Evolutionary conservation across 2,329 filamentous ascomycete species (phyloP).

Genomic region (Aspergillus arachidicola): DNA sequence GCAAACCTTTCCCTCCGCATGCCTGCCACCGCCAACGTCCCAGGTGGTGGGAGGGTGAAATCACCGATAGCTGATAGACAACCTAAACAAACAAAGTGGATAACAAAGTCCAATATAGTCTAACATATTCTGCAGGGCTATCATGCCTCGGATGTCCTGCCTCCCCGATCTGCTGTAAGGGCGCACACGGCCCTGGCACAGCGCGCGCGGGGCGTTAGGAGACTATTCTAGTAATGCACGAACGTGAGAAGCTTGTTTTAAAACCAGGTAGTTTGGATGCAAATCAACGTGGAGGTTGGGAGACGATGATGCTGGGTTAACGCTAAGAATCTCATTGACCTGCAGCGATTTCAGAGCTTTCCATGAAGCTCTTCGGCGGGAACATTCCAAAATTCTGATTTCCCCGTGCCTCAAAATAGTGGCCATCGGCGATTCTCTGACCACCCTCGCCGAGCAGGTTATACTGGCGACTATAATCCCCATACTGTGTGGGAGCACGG

Average conservation of each 20-base stretch:
- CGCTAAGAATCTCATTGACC: background rate
- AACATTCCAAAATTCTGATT: background rate
- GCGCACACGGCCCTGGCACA: background rate
- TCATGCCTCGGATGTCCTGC: background rate
- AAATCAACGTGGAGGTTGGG: background rate
- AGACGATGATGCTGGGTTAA: background rate
- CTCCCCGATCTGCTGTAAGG: background rate
- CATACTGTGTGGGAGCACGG: background rate
- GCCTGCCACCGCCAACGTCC: too few species aligned
- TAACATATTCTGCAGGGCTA: background rate
- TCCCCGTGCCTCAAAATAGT: background rate
- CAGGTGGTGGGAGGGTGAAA: background rate
- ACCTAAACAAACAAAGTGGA: background rate
- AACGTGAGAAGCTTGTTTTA: too few species aligned
- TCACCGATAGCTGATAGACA: background rate
- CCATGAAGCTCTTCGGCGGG: background rate
- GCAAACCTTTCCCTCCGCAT: too few species aligned
- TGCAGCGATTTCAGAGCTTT: background rate
- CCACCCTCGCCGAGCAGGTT: background rate
- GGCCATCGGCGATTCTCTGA: background rate
- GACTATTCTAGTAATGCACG: background rate
- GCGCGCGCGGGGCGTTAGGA: background rate
- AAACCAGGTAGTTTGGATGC: background rate
- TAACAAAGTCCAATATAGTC: background rate
- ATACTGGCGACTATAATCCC: background rate